Percentiles rank a stretch among this genome's conserved stretches.
These are phyloP conservation scores for Penicillium verhagenii DNA, from an alignment of 495 filamentous ascomycete species.

Conservation along the genomic window DNA sequence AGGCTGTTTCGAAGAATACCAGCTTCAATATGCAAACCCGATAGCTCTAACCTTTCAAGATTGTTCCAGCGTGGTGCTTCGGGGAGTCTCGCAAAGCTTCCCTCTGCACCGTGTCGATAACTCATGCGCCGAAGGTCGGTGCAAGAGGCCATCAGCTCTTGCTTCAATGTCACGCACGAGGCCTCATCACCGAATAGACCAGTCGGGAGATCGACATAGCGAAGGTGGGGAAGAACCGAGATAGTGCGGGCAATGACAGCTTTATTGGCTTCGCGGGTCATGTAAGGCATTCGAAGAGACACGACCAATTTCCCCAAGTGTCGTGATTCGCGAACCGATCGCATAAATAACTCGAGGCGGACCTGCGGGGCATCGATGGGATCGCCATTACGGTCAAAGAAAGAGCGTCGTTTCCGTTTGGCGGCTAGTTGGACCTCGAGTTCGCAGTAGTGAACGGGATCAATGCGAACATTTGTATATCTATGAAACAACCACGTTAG, in stretches of 20 bases:
- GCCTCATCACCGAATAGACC: constrained; percentile 80
- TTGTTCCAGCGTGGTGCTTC: constrained; percentile 68
- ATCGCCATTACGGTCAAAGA: constrained; percentile 71
- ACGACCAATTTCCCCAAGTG: constrained; percentile 64
- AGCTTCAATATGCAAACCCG: constrained; percentile 69
- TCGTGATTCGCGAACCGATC: constrained; percentile 73
- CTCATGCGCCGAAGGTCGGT: constrained; percentile 84
- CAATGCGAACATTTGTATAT: constrained; percentile 88
- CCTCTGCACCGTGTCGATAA: constrained; percentile 76
- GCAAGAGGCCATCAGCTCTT: constrained; percentile 81
- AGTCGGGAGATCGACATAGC: constrained; percentile 82
- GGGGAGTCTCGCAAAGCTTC: constrained; percentile 67
- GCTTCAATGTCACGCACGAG: constrained; percentile 67
- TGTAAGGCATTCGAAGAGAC: constrained; percentile 90
- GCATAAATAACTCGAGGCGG: constrained; percentile 74
- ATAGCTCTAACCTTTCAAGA: constrained; percentile 77
- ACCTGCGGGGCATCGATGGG: constrained; percentile 74
- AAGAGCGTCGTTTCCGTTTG: constrained; percentile 70
- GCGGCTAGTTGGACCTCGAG: constrained; percentile 77
- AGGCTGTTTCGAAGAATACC: constrained; percentile 68
- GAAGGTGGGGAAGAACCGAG: constrained; percentile 78
- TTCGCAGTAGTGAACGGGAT: constrained; percentile 92
- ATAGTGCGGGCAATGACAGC: constrained; percentile 81
- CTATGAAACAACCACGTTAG: constrained; percentile 39
- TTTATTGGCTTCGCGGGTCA: constrained; percentile 87